Percentiles rank a stretch among this genome's conserved stretches.
Conservation (phyloP, 179 eudicot genomes). For the Spergularia azorica region DNA sequence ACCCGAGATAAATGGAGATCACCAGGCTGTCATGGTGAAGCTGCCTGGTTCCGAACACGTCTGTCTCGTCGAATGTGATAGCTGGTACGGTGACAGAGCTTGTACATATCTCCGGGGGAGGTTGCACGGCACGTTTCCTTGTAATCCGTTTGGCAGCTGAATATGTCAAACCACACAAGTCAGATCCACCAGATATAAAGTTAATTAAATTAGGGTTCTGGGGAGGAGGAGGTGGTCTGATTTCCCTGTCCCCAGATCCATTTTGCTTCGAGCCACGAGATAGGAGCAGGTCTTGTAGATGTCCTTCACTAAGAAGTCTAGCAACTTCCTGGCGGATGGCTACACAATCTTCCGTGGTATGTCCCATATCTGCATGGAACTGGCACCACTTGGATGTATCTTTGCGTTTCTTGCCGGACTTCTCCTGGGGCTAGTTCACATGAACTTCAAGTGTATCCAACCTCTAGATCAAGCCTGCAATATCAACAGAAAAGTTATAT, state of each 20-base stretch:
- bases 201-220: background rate
- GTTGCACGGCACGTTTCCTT: too few species aligned
- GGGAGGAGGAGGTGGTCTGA: background rate
- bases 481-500: too few species aligned
- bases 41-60: too few species aligned
- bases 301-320: too few species aligned
- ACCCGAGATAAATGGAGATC: background rate
- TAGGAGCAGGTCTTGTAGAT: background rate
- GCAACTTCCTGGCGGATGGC: background rate
- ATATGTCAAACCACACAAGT: background rate
- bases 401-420: background rate
- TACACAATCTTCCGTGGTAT: background rate
- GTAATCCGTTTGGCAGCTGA: background rate
- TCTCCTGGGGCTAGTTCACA: too few species aligned
- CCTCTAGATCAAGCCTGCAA: too few species aligned
- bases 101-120: too few species aligned
- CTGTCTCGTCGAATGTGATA: background rate
- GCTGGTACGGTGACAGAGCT: background rate
- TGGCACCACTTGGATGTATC: background rate
- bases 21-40: background rate
- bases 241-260: background rate
- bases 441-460: too few species aligned
- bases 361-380: background rate
- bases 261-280: background rate
- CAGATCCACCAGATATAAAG: background rate